These are phyloP conservation scores for Cyclocybe aegerita DNA, from an alignment of 768 basidiomycete genomes.

Conservation along the genomic window DNA sequence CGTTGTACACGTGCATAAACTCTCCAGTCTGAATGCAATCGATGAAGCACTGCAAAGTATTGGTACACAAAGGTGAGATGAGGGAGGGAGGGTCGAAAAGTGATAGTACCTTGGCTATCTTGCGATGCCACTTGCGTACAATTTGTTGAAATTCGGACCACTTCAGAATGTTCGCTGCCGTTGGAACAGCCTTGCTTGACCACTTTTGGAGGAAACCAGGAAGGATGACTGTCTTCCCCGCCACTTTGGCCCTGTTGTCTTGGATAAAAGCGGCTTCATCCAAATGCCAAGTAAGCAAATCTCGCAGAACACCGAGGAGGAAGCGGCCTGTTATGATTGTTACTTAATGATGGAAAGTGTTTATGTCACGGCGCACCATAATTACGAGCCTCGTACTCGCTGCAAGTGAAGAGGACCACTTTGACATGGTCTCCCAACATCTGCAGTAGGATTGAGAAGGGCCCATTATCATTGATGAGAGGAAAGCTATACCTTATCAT, in stretches of 20 bases:
- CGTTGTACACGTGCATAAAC: conserved; percentile 97
- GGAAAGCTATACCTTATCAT: conserved; percentile 63
- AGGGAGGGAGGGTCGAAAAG: neutral
- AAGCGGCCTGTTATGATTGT: conserved; percentile 67
- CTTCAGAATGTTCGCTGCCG: conserved; percentile 49
- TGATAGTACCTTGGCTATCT: conserved; percentile 58
- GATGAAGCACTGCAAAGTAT: conserved; percentile 58
- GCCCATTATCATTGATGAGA: neutral
- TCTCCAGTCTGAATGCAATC: conserved; percentile 85
- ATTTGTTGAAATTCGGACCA: conserved; percentile 74
- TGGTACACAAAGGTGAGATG: neutral
- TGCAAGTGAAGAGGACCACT: conserved; percentile 86
- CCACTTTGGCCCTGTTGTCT: conserved; percentile 65
- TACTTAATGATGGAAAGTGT: conserved; percentile 2
- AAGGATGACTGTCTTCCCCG: conserved; percentile 57
- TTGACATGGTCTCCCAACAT: conserved; percentile 84
- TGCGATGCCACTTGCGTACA: conserved; percentile 82
- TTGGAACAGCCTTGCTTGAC: conserved; percentile 40
- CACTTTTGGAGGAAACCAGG: conserved; percentile 69
- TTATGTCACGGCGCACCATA: conserved; percentile 57
- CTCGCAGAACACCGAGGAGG: conserved; percentile 72
- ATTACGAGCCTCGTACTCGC: conserved; percentile 94
- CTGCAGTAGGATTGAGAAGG: conserved; percentile 36
- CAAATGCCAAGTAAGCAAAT: conserved; percentile 77
- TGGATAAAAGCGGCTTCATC: conserved; percentile 74